Evolutionary conservation across 2,329 filamentous ascomycete genomes (phyloP), one percentile per base, ranked within the genome.

Genomic region (Zymoseptoria brevis): DNA sequence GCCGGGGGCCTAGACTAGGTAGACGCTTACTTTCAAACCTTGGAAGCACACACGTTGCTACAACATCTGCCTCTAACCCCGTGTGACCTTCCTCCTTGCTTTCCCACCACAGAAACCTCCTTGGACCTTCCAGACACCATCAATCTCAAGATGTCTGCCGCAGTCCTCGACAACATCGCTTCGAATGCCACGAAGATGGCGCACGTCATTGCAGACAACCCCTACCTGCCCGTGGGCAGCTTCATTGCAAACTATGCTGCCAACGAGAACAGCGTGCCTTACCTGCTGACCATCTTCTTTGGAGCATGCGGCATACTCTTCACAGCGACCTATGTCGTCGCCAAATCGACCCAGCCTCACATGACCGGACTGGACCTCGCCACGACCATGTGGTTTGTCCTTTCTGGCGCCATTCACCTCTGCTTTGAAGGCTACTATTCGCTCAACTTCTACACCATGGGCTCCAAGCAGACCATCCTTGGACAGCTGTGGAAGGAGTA

Each of bases 401-500:
- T 93, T 13, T 89, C 83, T 66, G 85, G 84, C 1, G 84, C 81
- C 65, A 79, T 96, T 45, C 91, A 96, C 75, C 80, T 87, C 57
- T 86, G 88, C 69, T 96, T 96, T 72, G 90, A 96, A 77, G 89
- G 87, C 45, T 96, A 95, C 74, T 95, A 90, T 71, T 80, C 91
- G 62, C 73, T 83, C 63, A 84, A 92, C 71, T 87, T 89, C 72
- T 75, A 77, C 21, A 77, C 76, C 22, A 80, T 96, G 71, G 83
- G 85, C 0, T 77, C 81, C 9, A 83, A 83, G 60, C 87, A 90
- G 71, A 85, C 86, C 57, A 75, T 94, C 7, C 87, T 92, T 58
- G 89, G 87, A 2, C 90, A 96, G 76, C 79, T 96, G 51, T 96
- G 91, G 91, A 96, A 96, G 72, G 91, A 96, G 74, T 96, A 96